Evolutionary conservation across 1,284 basidiomycete species (phyloP), one percentile per base, ranked within the genome.

Genomic region (Stygiomarasmius scandens): DNA sequence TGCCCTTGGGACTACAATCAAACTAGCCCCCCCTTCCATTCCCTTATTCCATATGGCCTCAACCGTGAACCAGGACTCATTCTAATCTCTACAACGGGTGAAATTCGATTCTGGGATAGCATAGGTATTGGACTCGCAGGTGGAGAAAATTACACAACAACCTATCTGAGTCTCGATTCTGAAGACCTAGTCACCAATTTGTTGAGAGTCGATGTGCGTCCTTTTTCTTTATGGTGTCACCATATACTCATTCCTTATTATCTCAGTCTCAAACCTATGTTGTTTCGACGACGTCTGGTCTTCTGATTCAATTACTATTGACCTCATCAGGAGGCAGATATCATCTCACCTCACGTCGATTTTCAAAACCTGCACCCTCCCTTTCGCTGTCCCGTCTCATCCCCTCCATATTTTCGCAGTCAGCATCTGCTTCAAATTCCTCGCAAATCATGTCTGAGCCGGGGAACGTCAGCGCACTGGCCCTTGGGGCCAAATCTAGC

Each of bases 71-170:
- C 91, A 20, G 91, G 90, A 23, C 80, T 93, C 34, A 82, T 93
- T 48, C 78, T 93, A 38, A 70, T 87, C 55, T 88, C 89, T 9
- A 73, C 77, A 11, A 74, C 76, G 2, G 91, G 91, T 1, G 76
- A 83, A 61, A 75, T 88, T 58, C 83, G 87, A 54, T 89, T 90
- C 68, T 93, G 90, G 90, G 86, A 90, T 56, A 89, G 87, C 63
- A 87, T 93, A 52, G 86, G 86, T 2, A 89, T 87, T 61, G 90
- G 90, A 25, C 81, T 93, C 16, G 88, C 91, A 3, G 91, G 91
- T n/a, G 90, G 89, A 2, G 83, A 89, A 51, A 83, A 84, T 59
- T 92, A 81, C 63, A 77, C 80, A 4, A 75, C 77, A 9, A 74
- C 78, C 2, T 61, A 77, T 24, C 67, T 92, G n/a, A 75, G 78